Percentiles rank a stretch among this genome's conserved stretches.
phyloP scores from a whole-genome alignment of 495 filamentous ascomycete genomes.

The Penicillium paradoxum region DNA sequence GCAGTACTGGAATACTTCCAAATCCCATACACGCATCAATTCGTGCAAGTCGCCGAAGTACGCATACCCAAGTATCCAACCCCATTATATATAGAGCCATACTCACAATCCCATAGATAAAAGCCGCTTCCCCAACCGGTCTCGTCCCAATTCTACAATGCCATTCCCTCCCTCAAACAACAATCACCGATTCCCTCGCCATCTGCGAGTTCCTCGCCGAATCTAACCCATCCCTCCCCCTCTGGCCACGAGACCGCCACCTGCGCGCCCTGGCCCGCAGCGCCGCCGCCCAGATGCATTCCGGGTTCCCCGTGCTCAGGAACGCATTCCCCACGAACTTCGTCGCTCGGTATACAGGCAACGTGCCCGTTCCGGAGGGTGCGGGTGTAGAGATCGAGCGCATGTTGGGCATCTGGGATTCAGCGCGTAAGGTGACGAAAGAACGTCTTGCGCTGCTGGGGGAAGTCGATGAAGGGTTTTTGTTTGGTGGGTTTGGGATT shows the following conservation, averaged over 20 bases:
- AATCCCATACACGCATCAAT: slow-evolving; percentile 25
- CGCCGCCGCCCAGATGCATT: slow-evolving; percentile 52
- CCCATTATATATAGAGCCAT: neutral
- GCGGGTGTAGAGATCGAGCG: slow-evolving; percentile 26
- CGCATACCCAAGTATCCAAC: neutral
- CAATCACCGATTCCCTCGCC: slow-evolving; percentile 48
- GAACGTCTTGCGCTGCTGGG: slow-evolving; percentile 20
- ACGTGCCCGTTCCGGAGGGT: slow-evolving; percentile 22
- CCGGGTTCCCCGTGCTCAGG: slow-evolving; percentile 44
- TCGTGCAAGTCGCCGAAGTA: slow-evolving; percentile 25
- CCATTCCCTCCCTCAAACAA: slow-evolving; percentile 19
- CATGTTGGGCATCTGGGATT: slow-evolving; percentile 22
- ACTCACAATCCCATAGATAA: slow-evolving; percentile 15
- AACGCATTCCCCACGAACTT: slow-evolving; percentile 43
- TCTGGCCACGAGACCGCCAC: slow-evolving; percentile 42
- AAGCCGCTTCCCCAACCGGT: slow-evolving; percentile 26
- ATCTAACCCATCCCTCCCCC: slow-evolving; percentile 31
- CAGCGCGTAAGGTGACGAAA: slow-evolving; percentile 16
- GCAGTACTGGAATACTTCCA: slow-evolving; percentile 35
- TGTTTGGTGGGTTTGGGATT: slow-evolving; percentile 34
- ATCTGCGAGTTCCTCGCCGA: slow-evolving; percentile 53
- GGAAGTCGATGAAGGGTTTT: slow-evolving; percentile 20
- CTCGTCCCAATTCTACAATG: slow-evolving; percentile 31
- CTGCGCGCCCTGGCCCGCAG: slow-evolving; percentile 48
- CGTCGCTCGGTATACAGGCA: slow-evolving; percentile 31